A percentile compares a stretch with the other conserved stretches of the same genome.
Conservation (phyloP, 345 rosid species). For the Rhizophora mangle region DNA sequence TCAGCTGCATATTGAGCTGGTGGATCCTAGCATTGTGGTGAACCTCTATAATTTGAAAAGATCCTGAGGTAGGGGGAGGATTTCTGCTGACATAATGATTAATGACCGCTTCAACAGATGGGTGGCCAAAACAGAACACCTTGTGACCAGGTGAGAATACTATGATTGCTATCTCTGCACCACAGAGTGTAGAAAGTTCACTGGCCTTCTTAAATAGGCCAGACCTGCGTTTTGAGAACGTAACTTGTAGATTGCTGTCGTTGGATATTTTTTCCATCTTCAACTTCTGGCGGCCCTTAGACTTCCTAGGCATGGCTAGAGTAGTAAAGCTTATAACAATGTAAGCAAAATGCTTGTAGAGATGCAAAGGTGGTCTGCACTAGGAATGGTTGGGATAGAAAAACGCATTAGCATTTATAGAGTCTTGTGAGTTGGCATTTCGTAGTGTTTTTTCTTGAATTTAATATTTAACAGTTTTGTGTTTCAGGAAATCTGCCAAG, state of each 20-base stretch:
- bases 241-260: constrained; percentile 24
- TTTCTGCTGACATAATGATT: constrained; percentile 21
- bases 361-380: too few relatives aligned
- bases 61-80: constrained; percentile 12
- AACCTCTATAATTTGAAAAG: constrained; percentile 39
- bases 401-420: constrained; percentile 6
- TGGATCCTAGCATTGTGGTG: constrained; percentile 38
- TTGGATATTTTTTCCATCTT: constrained; percentile 20
- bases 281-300: constrained; percentile 20
- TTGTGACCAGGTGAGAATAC: constrained; percentile 26
- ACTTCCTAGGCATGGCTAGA: too few relatives aligned
- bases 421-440: neutral
- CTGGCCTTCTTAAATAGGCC: constrained; percentile 29
- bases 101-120: constrained; percentile 14
- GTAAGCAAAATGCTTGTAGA: too few relatives aligned
- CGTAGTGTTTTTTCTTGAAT: neutral
- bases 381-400: neutral
- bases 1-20: constrained; percentile 38
- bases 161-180: constrained; percentile 17
- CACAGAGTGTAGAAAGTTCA: constrained; percentile 30
- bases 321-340: too few relatives aligned
- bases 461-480: constrained; percentile 15
- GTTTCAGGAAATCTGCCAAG: neutral
- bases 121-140: constrained; percentile 26
- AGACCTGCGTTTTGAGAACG: constrained; percentile 22